Evolutionary conservation across 495 filamentous ascomycete genomes (phyloP), one percentile per base, ranked within the genome.

Genomic region (Aspergillus ostianus): DNA sequence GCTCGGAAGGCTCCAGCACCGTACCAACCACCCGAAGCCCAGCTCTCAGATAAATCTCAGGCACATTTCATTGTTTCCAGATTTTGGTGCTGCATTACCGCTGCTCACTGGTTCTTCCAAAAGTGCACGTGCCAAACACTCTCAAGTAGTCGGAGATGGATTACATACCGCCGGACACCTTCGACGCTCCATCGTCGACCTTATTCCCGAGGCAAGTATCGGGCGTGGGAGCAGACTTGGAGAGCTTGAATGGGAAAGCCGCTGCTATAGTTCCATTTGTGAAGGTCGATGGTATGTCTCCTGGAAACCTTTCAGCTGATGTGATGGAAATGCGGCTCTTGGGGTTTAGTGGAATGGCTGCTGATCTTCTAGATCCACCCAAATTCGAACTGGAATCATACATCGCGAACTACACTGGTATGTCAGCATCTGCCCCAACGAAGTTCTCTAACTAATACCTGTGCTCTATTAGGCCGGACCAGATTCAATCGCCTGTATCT

Each of bases 351-450:
- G 47, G 7, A 63, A 21, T 58, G 41, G 26, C 55, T 60, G n/a
- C 51, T 48, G n/a, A 13, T 15, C 19, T 56, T n/a, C 50, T 61
- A 93, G 92, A 92, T 50, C 69, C 85, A 12, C 94, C 94, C 0
- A 97, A 96, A 66, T 88, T 97, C 57, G 94, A 98, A 68, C 84
- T 98, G 6, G 94, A 97, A 36, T 85, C 88, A 23, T 97, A 97
- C 71, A 90, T 97, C 46, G 80, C 88, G 32, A 96, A 97, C 64
- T 98, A 98, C 71, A 84, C 79, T 69, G 93, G 93, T 94, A 73
- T 50, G 73, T 61, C 4, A 13, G 12, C 21, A n/a, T 12, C 3
- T 48, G 29, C 30, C 18, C 15, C 12, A 23, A 51, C 64, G 17
- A 55, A 62, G 19, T 56, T 49, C n/a, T 57, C 57, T 12, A 13